Percentiles rank a stretch among this genome's conserved stretches.
Evolutionary conservation across 768 basidiomycete genomes (phyloP).

Genomic region (Omphalotus guepiniiformis): DNA sequence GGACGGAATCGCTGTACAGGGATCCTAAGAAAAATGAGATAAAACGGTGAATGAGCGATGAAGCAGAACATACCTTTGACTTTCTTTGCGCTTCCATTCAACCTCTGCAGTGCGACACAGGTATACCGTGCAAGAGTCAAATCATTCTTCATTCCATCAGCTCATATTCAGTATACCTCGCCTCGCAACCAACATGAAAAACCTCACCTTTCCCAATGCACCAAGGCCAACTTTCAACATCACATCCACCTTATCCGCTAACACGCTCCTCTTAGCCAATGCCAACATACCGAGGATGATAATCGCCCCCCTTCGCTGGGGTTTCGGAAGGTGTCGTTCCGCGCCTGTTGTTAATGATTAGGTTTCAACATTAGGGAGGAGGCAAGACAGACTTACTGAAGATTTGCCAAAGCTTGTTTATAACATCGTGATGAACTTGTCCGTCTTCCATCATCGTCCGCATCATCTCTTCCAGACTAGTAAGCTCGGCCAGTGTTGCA

Average conservation of each 20-base stretch:
- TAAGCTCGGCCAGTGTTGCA: conserved; percentile 91
- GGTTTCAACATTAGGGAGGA: background rate
- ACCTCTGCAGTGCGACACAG: conserved; percentile 85
- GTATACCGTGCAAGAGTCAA: conserved; percentile 90
- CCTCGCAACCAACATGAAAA: no score
- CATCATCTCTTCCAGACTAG: conserved; percentile 95
- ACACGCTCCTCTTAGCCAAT: conserved; percentile 73
- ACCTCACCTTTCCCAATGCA: conserved; percentile 67
- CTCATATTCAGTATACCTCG: no score
- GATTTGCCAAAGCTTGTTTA: conserved; percentile 91
- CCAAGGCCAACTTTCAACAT: conserved; percentile 88
- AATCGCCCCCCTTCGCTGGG: conserved; percentile 91
- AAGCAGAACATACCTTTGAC: conserved; percentile 74
- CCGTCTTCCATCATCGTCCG: conserved; percentile 91
- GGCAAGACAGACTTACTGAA: conserved; percentile 84
- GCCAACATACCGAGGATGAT: conserved; percentile 98
- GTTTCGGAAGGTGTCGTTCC: conserved; percentile 66
- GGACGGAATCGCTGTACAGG: conserved; percentile 84
- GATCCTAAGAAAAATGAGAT: no score
- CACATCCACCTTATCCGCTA: conserved; percentile 72
- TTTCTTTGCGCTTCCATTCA: conserved; percentile 95
- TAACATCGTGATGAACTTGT: conserved; percentile 78
- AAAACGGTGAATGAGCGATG: no score
- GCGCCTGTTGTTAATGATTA: conserved; percentile 47
- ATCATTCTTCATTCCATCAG: conserved; percentile 66